phyloP scores from a whole-genome alignment of 805 yeast species.

The Candida tibetensis region DNA sequence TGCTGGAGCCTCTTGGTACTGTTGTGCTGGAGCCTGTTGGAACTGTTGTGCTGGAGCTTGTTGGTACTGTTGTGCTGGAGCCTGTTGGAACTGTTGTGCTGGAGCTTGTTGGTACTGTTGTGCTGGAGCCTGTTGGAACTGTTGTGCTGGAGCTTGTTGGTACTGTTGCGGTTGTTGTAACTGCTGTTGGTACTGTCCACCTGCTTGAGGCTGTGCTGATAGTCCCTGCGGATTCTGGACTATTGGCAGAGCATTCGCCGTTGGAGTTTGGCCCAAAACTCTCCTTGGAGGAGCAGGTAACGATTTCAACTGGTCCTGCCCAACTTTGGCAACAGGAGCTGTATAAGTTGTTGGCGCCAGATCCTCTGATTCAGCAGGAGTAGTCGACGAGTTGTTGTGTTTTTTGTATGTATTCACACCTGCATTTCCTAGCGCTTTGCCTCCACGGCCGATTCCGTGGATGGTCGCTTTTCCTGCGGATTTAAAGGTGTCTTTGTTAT shows the following conservation, averaged over 20 bases:
- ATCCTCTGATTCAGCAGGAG: background rate
- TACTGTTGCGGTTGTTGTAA: constrained; percentile 6
- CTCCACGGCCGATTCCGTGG: constrained; percentile 51
- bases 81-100: background rate
- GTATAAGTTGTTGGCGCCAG: background rate
- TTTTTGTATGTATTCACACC: constrained; percentile 51
- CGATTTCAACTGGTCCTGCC: constrained; percentile 26
- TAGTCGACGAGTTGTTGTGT: constrained; percentile 15
- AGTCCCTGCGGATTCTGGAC: background rate
- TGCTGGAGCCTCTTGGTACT: constrained; percentile 5
- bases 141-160: constrained; percentile 5
- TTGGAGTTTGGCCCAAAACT: background rate
- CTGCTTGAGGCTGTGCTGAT: background rate
- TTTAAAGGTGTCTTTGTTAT: constrained; percentile 51
- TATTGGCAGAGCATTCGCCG: background rate
- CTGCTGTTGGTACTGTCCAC: constrained; percentile 1
- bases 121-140: constrained; percentile 5
- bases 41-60: too few species aligned
- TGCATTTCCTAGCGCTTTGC: constrained; percentile 48
- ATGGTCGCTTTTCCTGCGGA: constrained; percentile 48
- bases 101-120: background rate
- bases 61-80: background rate
- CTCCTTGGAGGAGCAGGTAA: constrained; percentile 45
- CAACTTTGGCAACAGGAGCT: constrained; percentile 12
- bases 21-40: constrained; percentile 3